Conservation (phyloP, 805 yeast genomes). For the Danielia oregonensis region DNA sequence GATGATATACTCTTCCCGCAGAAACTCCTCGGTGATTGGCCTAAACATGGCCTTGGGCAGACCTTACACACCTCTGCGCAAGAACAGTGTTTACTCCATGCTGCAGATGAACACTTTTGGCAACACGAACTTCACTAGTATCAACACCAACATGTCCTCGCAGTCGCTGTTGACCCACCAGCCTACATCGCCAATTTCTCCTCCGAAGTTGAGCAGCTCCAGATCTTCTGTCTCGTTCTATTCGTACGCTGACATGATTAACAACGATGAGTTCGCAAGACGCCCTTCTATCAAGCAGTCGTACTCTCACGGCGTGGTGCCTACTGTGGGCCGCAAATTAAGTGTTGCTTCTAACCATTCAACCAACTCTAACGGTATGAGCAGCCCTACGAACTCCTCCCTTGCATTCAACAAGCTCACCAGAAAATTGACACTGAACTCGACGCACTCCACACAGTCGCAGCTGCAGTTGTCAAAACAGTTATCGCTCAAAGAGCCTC, state of each 20-base stretch:
- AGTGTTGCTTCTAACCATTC: slow-evolving; percentile 16
- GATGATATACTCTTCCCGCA: slow-evolving; percentile 56
- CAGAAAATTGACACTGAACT: slow-evolving; percentile 7
- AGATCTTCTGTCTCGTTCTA: slow-evolving; percentile 50
- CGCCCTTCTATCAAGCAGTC: slow-evolving; percentile 53
- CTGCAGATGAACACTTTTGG: slow-evolving; percentile 7
- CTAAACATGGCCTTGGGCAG: slow-evolving; percentile 47
- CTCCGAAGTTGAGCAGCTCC: slow-evolving; percentile 35
- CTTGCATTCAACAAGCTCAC: slow-evolving; percentile 10
- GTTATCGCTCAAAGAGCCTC: slow-evolving; percentile 8
- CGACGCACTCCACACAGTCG: slow-evolving; percentile 3
- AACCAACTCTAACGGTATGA: slow-evolving; percentile 3
- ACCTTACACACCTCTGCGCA: slow-evolving; percentile 36
- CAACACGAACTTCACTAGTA: slow-evolving; percentile 3
- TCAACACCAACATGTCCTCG: slow-evolving; percentile 7
- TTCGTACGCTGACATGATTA: slow-evolving; percentile 77
- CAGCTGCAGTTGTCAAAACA: slow-evolving; percentile 25
- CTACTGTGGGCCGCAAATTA: slow-evolving; percentile 21
- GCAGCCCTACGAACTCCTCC: not conserved
- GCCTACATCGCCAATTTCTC: slow-evolving; percentile 31
- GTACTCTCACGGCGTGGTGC: slow-evolving; percentile 31
- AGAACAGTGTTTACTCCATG: slow-evolving; percentile 24
- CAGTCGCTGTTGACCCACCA: slow-evolving; percentile 11
- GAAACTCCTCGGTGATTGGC: slow-evolving; percentile 52
- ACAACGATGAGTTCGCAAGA: slow-evolving; percentile 60